Conservation (phyloP, 768 basidiomycete genomes). For the Collybia nuda region DNA sequence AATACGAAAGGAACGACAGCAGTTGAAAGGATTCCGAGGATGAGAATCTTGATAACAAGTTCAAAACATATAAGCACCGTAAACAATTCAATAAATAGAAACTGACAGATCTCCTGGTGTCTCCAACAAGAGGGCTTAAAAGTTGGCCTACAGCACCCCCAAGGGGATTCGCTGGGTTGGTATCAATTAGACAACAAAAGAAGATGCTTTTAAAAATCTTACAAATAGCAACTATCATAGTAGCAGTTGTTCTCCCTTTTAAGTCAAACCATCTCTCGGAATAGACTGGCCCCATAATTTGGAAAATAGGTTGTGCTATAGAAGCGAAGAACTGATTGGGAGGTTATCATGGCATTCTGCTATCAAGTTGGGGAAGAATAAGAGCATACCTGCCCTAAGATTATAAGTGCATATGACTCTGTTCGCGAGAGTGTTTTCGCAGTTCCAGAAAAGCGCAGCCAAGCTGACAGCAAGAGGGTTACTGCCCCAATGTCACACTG, state of each 20-base stretch:
- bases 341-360: background rate
- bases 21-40: conserved; percentile 71
- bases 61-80: background rate
- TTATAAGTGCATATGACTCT: conserved; percentile 63
- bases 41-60: conserved; percentile 49
- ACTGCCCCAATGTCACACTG: conserved; percentile 64
- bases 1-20: conserved; percentile 58
- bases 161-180: conserved; percentile 63
- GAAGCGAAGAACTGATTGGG: conserved; percentile 54
- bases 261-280: conserved; percentile 86
- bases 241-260: conserved; percentile 75
- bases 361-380: background rate
- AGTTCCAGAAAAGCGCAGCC: conserved; percentile 79
- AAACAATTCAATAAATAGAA: background rate
- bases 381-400: conserved; percentile 65
- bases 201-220: conserved; percentile 5
- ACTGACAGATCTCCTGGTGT: conserved; percentile 58
- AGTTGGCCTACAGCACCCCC: conserved; percentile 75
- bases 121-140: conserved; percentile 60
- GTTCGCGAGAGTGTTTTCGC: conserved; percentile 45
- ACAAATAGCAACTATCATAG: conserved; percentile 57
- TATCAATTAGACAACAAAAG: background rate
- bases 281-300: conserved; percentile 77
- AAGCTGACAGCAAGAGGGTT: conserved; percentile 59
- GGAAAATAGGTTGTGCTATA: conserved; percentile 70